phyloP scores from a whole-genome alignment of 495 filamentous ascomycete species.

The Lasiosphaeriaceae sp. region DNA sequence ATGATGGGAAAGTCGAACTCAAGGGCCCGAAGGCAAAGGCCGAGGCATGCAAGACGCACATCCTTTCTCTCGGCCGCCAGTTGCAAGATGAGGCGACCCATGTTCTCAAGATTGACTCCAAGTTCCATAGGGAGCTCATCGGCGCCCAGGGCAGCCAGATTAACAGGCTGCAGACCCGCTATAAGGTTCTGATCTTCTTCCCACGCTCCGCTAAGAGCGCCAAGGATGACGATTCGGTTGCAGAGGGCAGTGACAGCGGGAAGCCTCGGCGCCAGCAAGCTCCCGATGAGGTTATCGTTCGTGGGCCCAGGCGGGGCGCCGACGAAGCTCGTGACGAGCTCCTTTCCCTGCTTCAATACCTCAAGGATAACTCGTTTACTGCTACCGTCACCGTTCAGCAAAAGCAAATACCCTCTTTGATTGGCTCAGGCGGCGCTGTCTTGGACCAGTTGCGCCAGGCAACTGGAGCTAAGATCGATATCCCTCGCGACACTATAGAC shows the following conservation, averaged over 20 bases:
- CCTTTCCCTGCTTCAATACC: slow-evolving; percentile 77
- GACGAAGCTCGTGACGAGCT: slow-evolving; percentile 89
- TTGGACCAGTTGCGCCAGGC: slow-evolving; percentile 83
- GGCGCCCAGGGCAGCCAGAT: slow-evolving; percentile 86
- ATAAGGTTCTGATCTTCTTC: slow-evolving; percentile 92
- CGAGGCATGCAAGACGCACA: slow-evolving; percentile 74
- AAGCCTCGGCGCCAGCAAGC: slow-evolving; percentile 69
- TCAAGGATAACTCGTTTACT: slow-evolving; percentile 74
- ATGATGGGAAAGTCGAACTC: slow-evolving; percentile 61
- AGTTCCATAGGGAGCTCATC: slow-evolving; percentile 85
- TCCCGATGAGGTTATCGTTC: slow-evolving; percentile 84
- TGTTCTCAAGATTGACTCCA: slow-evolving; percentile 78
- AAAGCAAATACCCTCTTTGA: slow-evolving; percentile 81
- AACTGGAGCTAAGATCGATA: slow-evolving; percentile 84
- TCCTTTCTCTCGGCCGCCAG: slow-evolving; percentile 69
- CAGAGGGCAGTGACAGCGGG: slow-evolving; percentile 70
- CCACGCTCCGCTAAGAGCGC: slow-evolving; percentile 60
- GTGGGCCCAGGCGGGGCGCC: slow-evolving; percentile 85
- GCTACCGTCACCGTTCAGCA: slow-evolving; percentile 80
- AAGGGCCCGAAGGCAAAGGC: slow-evolving; percentile 64
- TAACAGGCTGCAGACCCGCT: slow-evolving; percentile 84
- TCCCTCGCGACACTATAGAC: slow-evolving; percentile 67
- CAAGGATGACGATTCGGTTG: slow-evolving; percentile 66
- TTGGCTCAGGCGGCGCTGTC: slow-evolving; percentile 81
- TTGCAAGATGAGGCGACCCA: slow-evolving; percentile 85